Base-by-base conservation (phyloP, 2,329 filamentous ascomycete species). In the Ambrosiella cleistominuta region DNA sequence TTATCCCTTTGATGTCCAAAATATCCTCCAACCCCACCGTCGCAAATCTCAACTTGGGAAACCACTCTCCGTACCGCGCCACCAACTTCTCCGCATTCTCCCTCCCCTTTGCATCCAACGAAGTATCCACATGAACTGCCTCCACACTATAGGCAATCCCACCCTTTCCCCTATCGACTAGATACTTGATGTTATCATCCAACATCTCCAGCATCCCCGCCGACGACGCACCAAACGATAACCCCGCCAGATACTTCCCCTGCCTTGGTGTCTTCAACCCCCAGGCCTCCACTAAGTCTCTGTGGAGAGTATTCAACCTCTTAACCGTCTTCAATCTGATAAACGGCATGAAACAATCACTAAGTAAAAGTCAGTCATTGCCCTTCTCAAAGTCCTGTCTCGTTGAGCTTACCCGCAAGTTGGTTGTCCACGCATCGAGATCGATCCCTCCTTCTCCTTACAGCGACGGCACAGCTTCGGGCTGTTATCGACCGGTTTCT, bases 221-320 rank as follows among this genome's bases (percentile, higher is more conserved):
- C 0, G 91, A 97, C 1, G 86, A 93, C 1, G 85, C 74, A 0
- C 93, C 91, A 65, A 88, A 83, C 0, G 90, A 95, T 1, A 96
- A 72, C 5, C 89, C 88, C 17, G 95, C 72, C 15, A 95, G 72
- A 53, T 95, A 78, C 38, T 67, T 45, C 35, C 17, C 55, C 56
- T 66, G 66, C 45, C 67, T 68, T 9, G 67, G 65, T 62, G 65
- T 56, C 19, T 59, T 59, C 66, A 61, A 65, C 68, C 60, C 68
- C 66, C 57, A 66, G 63, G 52, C 66, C 64, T 61, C 65, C 62
- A 58, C 71, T 70, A 55, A 70, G 58, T 79, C 75, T 47, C 72
- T 73, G 65, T 74, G 75, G 6, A 80, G 69, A 17, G 70, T 69
- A 62, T 73, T 74, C 36, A 81, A 70, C 17, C 89, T 86, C 69